phyloP scores from a whole-genome alignment of 768 basidiomycete genomes.

The Termitomyces sp. region DNA sequence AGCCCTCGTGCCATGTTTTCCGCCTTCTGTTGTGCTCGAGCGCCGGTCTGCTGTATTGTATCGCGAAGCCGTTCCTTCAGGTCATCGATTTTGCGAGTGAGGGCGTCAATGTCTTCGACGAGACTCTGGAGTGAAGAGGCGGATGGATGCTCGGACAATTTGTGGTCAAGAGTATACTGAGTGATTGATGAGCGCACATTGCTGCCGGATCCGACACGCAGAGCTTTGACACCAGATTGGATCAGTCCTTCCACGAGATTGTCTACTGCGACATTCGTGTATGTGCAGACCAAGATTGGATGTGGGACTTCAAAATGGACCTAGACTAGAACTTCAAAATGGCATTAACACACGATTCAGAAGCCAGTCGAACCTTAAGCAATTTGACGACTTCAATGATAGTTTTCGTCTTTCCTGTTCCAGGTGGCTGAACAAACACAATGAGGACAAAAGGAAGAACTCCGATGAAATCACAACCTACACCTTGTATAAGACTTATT shows the following conservation, averaged over 20 bases:
- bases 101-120: constrained; percentile 32
- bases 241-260: constrained; percentile 79
- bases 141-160: constrained; percentile 59
- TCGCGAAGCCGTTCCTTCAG: constrained; percentile 20
- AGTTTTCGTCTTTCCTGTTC: constrained; percentile 91
- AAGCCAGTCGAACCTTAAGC: constrained; percentile 52
- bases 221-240: constrained; percentile 57
- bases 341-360: not conserved
- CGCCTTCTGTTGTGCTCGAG: constrained; percentile 17
- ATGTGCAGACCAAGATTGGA: constrained; percentile 89
- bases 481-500: constrained; percentile 83
- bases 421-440: constrained; percentile 62
- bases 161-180: constrained; percentile 58
- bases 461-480: constrained; percentile 31
- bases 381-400: constrained; percentile 82
- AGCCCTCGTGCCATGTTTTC: constrained; percentile 31
- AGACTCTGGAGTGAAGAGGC: constrained; percentile 40
- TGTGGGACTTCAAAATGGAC: constrained; percentile 76
- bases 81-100: constrained; percentile 20
- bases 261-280: constrained; percentile 91
- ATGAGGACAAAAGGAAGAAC: not conserved
- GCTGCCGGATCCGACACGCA: constrained; percentile 70
- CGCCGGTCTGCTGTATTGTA: constrained; percentile 15
- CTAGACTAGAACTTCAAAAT: constrained; percentile 29
- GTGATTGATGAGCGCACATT: constrained; percentile 55